Conservation (phyloP, 495 filamentous ascomycete genomes). For the Umbilicaria muhlenbergii region DNA sequence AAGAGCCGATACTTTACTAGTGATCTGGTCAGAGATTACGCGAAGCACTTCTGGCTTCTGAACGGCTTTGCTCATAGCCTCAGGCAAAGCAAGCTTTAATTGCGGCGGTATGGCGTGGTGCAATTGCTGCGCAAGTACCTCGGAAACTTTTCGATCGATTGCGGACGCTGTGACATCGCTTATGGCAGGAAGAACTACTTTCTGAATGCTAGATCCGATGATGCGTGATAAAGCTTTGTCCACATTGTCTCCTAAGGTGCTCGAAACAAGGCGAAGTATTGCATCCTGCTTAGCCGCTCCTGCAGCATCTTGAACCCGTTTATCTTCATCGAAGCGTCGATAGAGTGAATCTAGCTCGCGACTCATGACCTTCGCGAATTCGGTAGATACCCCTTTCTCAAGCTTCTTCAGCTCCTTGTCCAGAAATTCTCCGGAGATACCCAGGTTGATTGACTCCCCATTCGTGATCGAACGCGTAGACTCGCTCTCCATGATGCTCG, state of each 20-base stretch:
- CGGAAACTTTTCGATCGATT: slow-evolving; percentile 46
- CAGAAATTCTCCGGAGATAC: slow-evolving; percentile 24
- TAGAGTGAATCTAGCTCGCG: slow-evolving; percentile 44
- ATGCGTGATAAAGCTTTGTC: slow-evolving; percentile 63
- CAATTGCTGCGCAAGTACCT: slow-evolving; percentile 34
- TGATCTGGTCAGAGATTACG: slow-evolving; percentile 52
- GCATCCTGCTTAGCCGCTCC: slow-evolving; percentile 58
- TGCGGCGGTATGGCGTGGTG: slow-evolving; percentile 31
- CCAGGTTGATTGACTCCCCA: slow-evolving; percentile 15
- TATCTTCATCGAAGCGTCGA: slow-evolving; percentile 47
- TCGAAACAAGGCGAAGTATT: slow-evolving; percentile 73
- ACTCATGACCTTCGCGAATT: slow-evolving; percentile 39
- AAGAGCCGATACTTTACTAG: slow-evolving; percentile 43
- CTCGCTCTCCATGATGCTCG: neutral
- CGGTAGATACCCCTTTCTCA: slow-evolving; percentile 35
- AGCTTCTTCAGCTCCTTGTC: slow-evolving; percentile 39
- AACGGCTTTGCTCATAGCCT: slow-evolving; percentile 42
- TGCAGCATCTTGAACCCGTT: slow-evolving; percentile 44
- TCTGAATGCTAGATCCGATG: slow-evolving; percentile 49
- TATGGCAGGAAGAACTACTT: slow-evolving; percentile 44
- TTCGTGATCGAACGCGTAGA: slow-evolving; percentile 5
- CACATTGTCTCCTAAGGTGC: slow-evolving; percentile 77
- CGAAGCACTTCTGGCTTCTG: slow-evolving; percentile 54
- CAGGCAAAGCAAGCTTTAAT: slow-evolving; percentile 37
- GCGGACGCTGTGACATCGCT: slow-evolving; percentile 30